Percentiles rank a stretch among this genome's conserved stretches.
Evolutionary conservation across 1,284 basidiomycete genomes (phyloP).

Genomic region (Cryptococcus sp.): DNA sequence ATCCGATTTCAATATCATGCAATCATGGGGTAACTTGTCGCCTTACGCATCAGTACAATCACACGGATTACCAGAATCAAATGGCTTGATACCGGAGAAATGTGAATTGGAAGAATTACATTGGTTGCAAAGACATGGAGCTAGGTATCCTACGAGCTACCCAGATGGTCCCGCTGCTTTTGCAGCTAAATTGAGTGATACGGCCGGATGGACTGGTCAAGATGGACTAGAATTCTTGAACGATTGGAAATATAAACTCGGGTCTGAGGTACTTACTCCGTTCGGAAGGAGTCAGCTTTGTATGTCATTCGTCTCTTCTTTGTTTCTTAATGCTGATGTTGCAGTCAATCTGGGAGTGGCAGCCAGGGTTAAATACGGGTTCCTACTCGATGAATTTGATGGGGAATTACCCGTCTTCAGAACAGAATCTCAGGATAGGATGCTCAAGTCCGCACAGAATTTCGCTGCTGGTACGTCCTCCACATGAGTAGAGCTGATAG

Average conservation of each 20-base stretch:
- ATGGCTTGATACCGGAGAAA: constrained; percentile 40
- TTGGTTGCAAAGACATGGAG: constrained; percentile 50
- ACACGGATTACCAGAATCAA: constrained; percentile 49
- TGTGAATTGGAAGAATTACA: constrained; percentile 48
- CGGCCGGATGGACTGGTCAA: constrained; percentile 28
- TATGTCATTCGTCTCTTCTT: constrained; percentile 13
- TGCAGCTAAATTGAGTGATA: constrained; percentile 22
- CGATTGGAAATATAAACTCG: constrained; percentile 51
- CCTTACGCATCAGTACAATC: constrained; percentile 49
- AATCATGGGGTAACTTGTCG: constrained; percentile 50
- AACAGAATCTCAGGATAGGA: constrained; percentile 50
- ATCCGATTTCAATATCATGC: constrained; percentile 43
- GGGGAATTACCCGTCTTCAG: constrained; percentile 49
- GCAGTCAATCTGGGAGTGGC: constrained; percentile 46
- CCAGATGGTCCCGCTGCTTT: constrained; percentile 34
- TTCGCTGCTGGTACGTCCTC: constrained; percentile 45
- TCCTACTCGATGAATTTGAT: constrained; percentile 44
- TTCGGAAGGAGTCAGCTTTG: constrained; percentile 52
- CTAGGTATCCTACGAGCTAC: constrained; percentile 44
- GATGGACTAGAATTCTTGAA: constrained; percentile 51
- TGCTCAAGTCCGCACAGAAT: constrained; percentile 50
- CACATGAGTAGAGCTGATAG: neutral
- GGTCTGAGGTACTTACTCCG: constrained; percentile 52
- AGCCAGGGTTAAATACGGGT: constrained; percentile 47
- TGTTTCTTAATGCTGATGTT: neutral